Base-by-base conservation (phyloP, 768 basidiomycete genomes). In the Dendrothele bispora region DNA sequence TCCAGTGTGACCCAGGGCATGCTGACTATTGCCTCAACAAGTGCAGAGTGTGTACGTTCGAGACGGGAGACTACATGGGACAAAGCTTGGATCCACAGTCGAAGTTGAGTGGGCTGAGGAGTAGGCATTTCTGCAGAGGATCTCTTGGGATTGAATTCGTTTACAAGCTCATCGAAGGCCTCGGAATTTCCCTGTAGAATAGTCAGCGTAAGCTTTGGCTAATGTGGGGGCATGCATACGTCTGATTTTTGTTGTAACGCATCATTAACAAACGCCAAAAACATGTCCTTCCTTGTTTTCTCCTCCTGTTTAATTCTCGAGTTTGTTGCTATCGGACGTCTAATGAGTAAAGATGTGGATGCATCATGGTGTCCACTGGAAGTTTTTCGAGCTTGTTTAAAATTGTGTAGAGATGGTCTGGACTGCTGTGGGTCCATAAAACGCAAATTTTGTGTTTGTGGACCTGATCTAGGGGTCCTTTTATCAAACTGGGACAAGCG, bases 1-100 rank as follows among this genome's bases (percentile, higher is more conserved):
- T 95, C 94, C 67, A 92, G 82, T n/a, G 84, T 89, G 14, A 89
- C 86, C 97, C 97, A 99, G 11, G 93, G 91, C 60, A 98, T 76
- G 52, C 77, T 78, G 35, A 98, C 75, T 49, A 98, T 81, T 12
- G 94, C 91, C 52, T 94, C 83, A 29, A 98, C 86, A 25, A 99
- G 80, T 0, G 82, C 62, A 14, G 83, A 72, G 61, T 98, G 95
- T 7, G 78, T 74, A 40, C 83, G 83, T 56, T 93, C 94, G 26
- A 99, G 74, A 34, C 91, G 81, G 21, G 93, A 95, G 46, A 98
- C 91, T 50, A 93, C 90, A 59, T 98, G 91, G 1, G 91, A 88
- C 22, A 99, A 77, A 0, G 93, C 91, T 25, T 84, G 75, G 25
- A 99, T 77, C 88, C 90, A 94, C 5, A 84, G 69, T 10, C 87